A percentile compares a stretch with the other conserved stretches of the same genome.
phyloP scores from a whole-genome alignment of 2,329 filamentous ascomycete genomes.

The Arthroderma sp. region DNA sequence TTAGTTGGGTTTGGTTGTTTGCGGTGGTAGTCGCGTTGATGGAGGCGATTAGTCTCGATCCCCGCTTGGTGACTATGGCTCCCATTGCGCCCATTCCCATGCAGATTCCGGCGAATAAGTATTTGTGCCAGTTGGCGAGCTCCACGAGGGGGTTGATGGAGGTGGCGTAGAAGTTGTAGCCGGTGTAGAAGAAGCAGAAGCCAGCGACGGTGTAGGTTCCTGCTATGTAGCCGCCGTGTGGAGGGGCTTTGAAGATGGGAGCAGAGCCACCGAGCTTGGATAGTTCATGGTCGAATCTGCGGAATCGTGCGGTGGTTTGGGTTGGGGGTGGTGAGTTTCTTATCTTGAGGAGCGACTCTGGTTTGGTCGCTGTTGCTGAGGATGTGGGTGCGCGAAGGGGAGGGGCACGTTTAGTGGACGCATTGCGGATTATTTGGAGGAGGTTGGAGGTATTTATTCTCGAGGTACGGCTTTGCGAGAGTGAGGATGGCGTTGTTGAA shows the following conservation, averaged over 20 bases:
- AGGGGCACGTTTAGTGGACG: too few species aligned
- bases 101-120: constrained; percentile 45
- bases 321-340: background rate
- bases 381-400: too few species aligned
- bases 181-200: constrained; percentile 41
- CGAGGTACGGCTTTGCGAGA: too few species aligned
- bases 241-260: constrained; percentile 51
- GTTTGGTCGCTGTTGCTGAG: too few species aligned
- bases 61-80: constrained; percentile 45
- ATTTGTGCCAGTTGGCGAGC: constrained; percentile 44
- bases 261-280: constrained; percentile 36
- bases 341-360: too few species aligned
- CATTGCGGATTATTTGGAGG: too few species aligned
- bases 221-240: constrained; percentile 49
- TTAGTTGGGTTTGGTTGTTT: constrained; percentile 20
- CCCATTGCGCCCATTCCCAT: constrained; percentile 48
- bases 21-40: constrained; percentile 39
- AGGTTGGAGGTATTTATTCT: too few species aligned
- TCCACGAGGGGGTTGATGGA: constrained; percentile 39
- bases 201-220: constrained; percentile 45
- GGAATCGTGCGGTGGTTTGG: constrained; percentile 4
- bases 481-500: too few species aligned
- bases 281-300: constrained; percentile 25
- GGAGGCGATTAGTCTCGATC: constrained; percentile 43
- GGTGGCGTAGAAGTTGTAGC: constrained; percentile 39